Evolutionary conservation across 2,329 filamentous ascomycete species (phyloP).

Genomic region (Nannizziopsis arthrosporioides): DNA sequence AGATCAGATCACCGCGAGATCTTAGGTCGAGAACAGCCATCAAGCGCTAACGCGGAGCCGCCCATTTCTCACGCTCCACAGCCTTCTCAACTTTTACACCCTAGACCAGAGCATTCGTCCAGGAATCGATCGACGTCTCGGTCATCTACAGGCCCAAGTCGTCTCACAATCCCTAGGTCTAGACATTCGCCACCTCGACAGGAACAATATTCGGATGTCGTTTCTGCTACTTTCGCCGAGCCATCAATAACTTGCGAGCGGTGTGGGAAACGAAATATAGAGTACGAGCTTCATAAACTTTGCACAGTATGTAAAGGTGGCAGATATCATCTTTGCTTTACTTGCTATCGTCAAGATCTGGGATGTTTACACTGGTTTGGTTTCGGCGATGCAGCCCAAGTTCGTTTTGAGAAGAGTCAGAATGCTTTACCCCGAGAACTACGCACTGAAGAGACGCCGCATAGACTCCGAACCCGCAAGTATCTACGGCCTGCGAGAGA

Average conservation of each 20-base stretch:
- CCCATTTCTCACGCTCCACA: neutral
- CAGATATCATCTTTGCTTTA: conserved; percentile 65
- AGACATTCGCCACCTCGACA: conserved; percentile 25
- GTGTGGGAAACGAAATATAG: conserved; percentile 60
- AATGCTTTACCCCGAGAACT: conserved; percentile 23
- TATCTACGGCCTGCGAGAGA: conserved; percentile 24
- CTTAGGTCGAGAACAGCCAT: neutral
- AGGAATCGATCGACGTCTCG: conserved; percentile 1
- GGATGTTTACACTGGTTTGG: conserved; percentile 84
- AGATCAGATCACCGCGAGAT: conserved; percentile 3
- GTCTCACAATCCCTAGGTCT: conserved; percentile 16
- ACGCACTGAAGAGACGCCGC: conserved; percentile 35
- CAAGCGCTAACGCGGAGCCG: neutral
- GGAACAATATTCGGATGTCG: conserved; percentile 18
- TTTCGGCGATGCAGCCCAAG: conserved; percentile 62
- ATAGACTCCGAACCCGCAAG: conserved; percentile 37
- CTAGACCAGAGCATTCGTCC: neutral
- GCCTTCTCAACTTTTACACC: neutral
- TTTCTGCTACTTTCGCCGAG: conserved; percentile 45
- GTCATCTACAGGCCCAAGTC: neutral
- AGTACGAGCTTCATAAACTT: conserved; percentile 78
- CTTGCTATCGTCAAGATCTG: conserved; percentile 63
- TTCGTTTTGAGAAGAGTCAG: conserved; percentile 50
- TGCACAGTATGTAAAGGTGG: conserved; percentile 60
- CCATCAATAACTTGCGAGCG: conserved; percentile 62